phyloP scores from a whole-genome alignment of 768 basidiomycete species.

The Dentipellis fragilis region DNA sequence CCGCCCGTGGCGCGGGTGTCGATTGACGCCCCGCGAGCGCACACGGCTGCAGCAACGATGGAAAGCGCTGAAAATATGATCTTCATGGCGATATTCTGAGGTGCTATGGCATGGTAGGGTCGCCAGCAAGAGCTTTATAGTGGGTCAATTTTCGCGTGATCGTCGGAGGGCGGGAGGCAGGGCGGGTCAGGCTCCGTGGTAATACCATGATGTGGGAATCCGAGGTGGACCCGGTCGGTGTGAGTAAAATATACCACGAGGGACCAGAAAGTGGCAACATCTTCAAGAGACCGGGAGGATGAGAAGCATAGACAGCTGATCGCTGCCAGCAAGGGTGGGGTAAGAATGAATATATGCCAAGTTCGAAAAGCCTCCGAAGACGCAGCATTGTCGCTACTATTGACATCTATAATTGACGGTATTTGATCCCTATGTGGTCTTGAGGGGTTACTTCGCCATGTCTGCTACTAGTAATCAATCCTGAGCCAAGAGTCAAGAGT shows the following conservation, averaged over 20 bases:
- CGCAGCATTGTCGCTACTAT: no score
- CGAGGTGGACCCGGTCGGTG: background rate
- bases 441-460: no score
- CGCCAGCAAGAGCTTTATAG: background rate
- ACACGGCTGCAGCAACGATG: background rate
- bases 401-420: no score
- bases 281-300: background rate
- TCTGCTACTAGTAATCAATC: no score
- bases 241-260: background rate
- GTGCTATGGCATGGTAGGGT: background rate
- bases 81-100: background rate
- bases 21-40: background rate
- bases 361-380: no score
- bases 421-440: no score
- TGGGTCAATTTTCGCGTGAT: background rate
- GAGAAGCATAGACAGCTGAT: background rate
- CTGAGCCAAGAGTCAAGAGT: no score
- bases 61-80: background rate
- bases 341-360: background rate
- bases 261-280: background rate
- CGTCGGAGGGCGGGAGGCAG: background rate
- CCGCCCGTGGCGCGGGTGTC: conserved; percentile 29
- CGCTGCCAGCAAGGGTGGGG: background rate
- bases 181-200: background rate
- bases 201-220: background rate